These are phyloP conservation scores for Arthroderma sp. DNA, from an alignment of 2,329 filamentous ascomycete species.

Conservation along the genomic window DNA sequence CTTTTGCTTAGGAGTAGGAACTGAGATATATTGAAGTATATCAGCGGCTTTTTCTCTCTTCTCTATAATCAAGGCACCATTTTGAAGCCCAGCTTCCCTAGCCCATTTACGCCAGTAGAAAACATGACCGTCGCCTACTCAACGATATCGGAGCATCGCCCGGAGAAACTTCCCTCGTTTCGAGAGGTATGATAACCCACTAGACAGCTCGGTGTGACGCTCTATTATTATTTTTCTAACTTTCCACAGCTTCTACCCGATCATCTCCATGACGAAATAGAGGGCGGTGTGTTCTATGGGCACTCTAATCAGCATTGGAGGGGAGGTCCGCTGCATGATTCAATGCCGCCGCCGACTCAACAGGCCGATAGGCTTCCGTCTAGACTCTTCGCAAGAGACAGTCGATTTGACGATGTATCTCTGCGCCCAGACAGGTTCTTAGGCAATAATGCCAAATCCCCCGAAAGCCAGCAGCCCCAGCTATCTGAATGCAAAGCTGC, in stretches of 20 bases:
- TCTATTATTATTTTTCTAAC: conserved; percentile 6
- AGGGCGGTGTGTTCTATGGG: conserved; percentile 8
- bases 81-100: no score
- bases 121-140: conserved; percentile 12
- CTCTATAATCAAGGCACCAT: no score
- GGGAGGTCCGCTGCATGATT: not conserved
- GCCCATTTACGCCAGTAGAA: no score
- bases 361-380: not conserved
- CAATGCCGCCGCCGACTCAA: not conserved
- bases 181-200: conserved; percentile 9
- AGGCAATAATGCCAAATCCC: not conserved
- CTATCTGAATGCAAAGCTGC: not conserved
- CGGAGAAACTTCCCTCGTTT: conserved; percentile 12
- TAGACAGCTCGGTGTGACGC: not conserved
- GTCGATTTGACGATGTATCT: conserved; percentile 5
- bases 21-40: not conserved
- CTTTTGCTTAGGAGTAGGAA: no score
- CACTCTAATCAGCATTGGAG: conserved; percentile 7
- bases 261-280: conserved; percentile 14
- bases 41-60: not conserved
- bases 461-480: not conserved
- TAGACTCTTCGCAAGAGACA: not conserved
- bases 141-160: conserved; percentile 4
- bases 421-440: conserved; percentile 4
- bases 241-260: conserved; percentile 12